Base-by-base conservation (phyloP, 371 early-diverging fungal species). In the Mucor indicus region DNA sequence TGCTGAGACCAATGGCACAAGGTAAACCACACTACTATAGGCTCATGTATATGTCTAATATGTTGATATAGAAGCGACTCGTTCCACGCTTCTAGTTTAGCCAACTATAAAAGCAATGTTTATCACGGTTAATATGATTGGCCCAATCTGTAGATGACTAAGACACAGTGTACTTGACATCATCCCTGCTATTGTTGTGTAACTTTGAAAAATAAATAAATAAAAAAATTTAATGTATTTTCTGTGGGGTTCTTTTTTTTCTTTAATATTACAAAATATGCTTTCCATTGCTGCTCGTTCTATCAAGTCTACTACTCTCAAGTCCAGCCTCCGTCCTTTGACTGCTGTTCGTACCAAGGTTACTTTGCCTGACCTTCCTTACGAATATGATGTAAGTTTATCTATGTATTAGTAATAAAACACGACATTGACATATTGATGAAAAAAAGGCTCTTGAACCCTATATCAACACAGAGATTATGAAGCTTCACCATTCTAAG, bases 401-500 rank as follows among this genome's bases (percentile, higher is more conserved):
- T 25, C 25, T 12, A 23, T 19, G 32, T n/a, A 12, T 29, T 8
- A 6, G 12, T 12, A 29, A 29, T 17, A 36, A 44, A 32, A 50
- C 37, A 21, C 42, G 40, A 21, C 16, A 15, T 38, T 29, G 30
- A 29, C n/a, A n/a, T n/a, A n/a, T n/a, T n/a, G n/a, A n/a, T n/a
- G n/a, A 29, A 8, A 12, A 29, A 29, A 9, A 91, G 80, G 96
- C 88, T 44, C 84, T 96, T 58, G 96, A 96, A 74, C 97, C 97
- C 38, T 86, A 86, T 58, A 89, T 95, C 67, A 91, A 86, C 32
- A 82, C 83, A 44, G 92, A 98, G 65, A 98, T 98, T 67, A 98
- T 99, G 98, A 62, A 84, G 59, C 69, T 95, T 45, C 99, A 99
- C 70, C 95, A 99, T 74, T 42, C 77, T 57, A 96, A 97, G 85